Conservation (phyloP, 495 filamentous ascomycete genomes). For the Bathelium albidoporum region DNA sequence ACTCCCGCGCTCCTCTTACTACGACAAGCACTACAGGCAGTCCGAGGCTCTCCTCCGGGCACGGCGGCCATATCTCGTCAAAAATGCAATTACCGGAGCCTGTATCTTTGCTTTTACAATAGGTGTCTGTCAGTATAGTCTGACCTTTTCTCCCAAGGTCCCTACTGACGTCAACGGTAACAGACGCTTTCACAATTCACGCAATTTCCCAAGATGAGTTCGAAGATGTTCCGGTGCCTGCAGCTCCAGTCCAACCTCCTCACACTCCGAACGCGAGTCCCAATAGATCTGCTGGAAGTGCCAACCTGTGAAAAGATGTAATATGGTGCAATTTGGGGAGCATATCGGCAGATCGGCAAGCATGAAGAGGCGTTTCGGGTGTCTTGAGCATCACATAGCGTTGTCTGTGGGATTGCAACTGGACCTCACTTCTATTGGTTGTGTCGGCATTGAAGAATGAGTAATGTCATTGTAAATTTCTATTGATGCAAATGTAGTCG, state of each 20-base stretch:
- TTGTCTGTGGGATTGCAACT: not conserved
- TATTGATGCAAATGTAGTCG: not conserved
- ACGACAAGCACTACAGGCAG: constrained; percentile 72
- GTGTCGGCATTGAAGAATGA: not conserved
- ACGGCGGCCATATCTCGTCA: constrained; percentile 80
- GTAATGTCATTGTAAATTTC: no score
- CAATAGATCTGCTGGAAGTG: constrained; percentile 1
- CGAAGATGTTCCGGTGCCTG: constrained; percentile 83
- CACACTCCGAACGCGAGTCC: constrained; percentile 18
- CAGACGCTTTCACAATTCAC: constrained; percentile 79
- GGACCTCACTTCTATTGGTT: not conserved
- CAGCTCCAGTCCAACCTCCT: constrained; percentile 43
- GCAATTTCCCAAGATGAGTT: constrained; percentile 96
- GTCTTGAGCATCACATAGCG: not conserved
- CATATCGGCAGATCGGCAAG: not conserved
- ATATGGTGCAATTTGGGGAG: not conserved
- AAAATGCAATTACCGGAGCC: constrained; percentile 69
- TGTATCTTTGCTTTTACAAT: constrained; percentile 58
- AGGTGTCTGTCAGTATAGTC: constrained; percentile 61
- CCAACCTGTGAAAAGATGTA: not conserved
- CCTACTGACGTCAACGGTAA: not conserved
- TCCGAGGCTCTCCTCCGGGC: constrained; percentile 79
- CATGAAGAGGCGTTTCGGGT: no score
- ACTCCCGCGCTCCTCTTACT: constrained; percentile 71
- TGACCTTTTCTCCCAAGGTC: constrained; percentile 3